Base-by-base conservation (phyloP, 2,329 filamentous ascomycete species). In the Fusarium burgessii region DNA sequence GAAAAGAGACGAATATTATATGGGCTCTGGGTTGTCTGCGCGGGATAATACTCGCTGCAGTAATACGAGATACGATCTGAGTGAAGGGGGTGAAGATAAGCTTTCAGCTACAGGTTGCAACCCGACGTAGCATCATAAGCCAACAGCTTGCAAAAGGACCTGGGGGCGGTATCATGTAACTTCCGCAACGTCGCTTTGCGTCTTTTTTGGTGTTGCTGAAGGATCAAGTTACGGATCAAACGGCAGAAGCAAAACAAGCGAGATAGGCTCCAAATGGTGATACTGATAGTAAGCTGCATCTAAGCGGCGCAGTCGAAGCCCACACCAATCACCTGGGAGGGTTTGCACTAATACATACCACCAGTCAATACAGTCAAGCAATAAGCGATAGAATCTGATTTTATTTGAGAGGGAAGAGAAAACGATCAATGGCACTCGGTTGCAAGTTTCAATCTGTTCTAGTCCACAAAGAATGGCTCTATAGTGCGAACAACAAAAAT, bases 11-110 rank as follows among this genome's bases (percentile, higher is more conserved):
- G 8, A 33, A 1, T 4, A 49, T 6, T n/a, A 2, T 5, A 18
- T 5, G 6, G 2, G 1, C 1, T 49, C n/a, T 33, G 4, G 1
- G 4, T 6, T 6, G 4, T 5, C 7, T 33, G 27, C 7, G 46
- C 6, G 2, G 9, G 29, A 18, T 33, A 33, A 13, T 49, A 13
- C 15, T 18, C 15, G 2, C 3, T 13, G 29, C 11, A 15, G n/a
- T 23, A 2, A 17, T 4, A 1, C 3, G 33, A 35, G 33, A 35
- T 35, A 29, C 27, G 27, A 29, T 29, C 27, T 10, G 27, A 29
- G 27, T 23, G 23, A 23, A 29, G 27, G 10, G 27, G 27, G 27
- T 29, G 27, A 29, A 29, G 27, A 29, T 29, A 29, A 29, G 27
- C 27, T 29, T 29, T 29, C 27, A 29, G 27, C 27, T 29, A 29